Percentiles rank a stretch among this genome's conserved stretches.
phyloP scores from a whole-genome alignment of 2,329 filamentous ascomycete species.

The Monilinia polystroma region DNA sequence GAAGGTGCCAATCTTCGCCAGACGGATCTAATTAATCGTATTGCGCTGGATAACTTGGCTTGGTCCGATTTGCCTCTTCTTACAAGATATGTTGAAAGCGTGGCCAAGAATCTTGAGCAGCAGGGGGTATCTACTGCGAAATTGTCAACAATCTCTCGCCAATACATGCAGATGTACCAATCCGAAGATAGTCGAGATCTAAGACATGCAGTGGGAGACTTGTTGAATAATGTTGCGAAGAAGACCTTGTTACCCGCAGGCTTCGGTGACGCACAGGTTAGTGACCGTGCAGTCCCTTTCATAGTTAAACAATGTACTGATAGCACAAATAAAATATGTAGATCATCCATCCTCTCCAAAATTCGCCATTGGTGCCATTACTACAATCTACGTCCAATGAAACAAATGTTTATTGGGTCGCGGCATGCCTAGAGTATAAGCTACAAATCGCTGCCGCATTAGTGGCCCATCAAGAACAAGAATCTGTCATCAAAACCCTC shows the following conservation, averaged over 20 bases:
- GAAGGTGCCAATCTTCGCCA: slow-evolving; percentile 12
- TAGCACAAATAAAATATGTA: slow-evolving; percentile 42
- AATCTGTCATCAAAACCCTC: slow-evolving; percentile 48
- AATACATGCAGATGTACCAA: slow-evolving; percentile 35
- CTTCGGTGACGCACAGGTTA: slow-evolving; percentile 48
- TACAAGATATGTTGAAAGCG: slow-evolving; percentile 33
- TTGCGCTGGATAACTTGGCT: slow-evolving; percentile 39
- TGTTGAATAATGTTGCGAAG: slow-evolving; percentile 33
- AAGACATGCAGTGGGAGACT: slow-evolving; percentile 31
- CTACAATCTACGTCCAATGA: slow-evolving; percentile 44
- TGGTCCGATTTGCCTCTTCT: slow-evolving; percentile 38
- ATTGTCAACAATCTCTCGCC: neutral
- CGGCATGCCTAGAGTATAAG: slow-evolving; percentile 52
- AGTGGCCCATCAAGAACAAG: slow-evolving; percentile 45
- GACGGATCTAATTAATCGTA: slow-evolving; percentile 26
- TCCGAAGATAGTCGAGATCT: slow-evolving; percentile 31
- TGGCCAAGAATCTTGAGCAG: slow-evolving; percentile 1
- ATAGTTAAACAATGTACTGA: slow-evolving; percentile 39
- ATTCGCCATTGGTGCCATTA: slow-evolving; percentile 52
- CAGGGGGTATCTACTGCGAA: neutral
- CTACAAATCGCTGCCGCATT: slow-evolving; percentile 47
- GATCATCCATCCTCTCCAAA: slow-evolving; percentile 60
- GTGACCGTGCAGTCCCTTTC: slow-evolving; percentile 39
- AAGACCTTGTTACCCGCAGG: slow-evolving; percentile 30
- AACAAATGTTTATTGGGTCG: slow-evolving; percentile 48